Percentiles rank a stretch among this genome's conserved stretches.
Conservation (phyloP, 805 yeast species). For the Lachancea fermentati region DNA sequence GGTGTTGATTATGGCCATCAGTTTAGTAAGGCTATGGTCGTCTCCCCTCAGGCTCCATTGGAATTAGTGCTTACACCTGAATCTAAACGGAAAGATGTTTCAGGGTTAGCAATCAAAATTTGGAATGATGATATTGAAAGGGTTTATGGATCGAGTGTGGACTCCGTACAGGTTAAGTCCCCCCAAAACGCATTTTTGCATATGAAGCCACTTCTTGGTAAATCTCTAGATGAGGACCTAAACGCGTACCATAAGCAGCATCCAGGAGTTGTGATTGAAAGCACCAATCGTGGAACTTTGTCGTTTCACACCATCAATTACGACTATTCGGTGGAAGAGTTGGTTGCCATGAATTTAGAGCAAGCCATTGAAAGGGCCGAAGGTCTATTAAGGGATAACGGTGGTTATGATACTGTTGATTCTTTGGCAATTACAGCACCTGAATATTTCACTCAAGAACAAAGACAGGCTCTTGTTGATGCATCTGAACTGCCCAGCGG, state of each 20-base stretch:
- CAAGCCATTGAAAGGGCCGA: constrained; percentile 64
- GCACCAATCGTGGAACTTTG: constrained; percentile 47
- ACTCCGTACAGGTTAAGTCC: constrained; percentile 61
- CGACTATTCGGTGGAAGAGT: constrained; percentile 63
- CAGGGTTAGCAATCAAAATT: constrained; percentile 64
- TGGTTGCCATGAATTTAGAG: constrained; percentile 74
- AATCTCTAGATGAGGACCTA: constrained; percentile 42
- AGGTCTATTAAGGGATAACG: constrained; percentile 47
- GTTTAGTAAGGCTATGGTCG: constrained; percentile 76
- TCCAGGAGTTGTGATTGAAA: constrained; percentile 51
- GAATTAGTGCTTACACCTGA: constrained; percentile 87
- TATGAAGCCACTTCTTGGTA: constrained; percentile 70
- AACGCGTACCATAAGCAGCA: constrained; percentile 46
- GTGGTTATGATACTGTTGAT: constrained; percentile 42
- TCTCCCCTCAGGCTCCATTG: constrained; percentile 86
- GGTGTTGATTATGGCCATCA: constrained; percentile 91
- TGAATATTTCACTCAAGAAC: constrained; percentile 54
- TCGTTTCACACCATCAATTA: constrained; percentile 45
- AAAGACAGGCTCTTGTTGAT: constrained; percentile 67
- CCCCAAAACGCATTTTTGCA: constrained; percentile 66
- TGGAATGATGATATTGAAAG: constrained; percentile 53
- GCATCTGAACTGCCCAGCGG: constrained; percentile 67
- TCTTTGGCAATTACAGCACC: constrained; percentile 79
- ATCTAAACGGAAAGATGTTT: constrained; percentile 81
- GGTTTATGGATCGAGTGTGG: constrained; percentile 71